Conservation (phyloP, 208 protist genomes). For the Wallacemonas collosoma region DNA sequence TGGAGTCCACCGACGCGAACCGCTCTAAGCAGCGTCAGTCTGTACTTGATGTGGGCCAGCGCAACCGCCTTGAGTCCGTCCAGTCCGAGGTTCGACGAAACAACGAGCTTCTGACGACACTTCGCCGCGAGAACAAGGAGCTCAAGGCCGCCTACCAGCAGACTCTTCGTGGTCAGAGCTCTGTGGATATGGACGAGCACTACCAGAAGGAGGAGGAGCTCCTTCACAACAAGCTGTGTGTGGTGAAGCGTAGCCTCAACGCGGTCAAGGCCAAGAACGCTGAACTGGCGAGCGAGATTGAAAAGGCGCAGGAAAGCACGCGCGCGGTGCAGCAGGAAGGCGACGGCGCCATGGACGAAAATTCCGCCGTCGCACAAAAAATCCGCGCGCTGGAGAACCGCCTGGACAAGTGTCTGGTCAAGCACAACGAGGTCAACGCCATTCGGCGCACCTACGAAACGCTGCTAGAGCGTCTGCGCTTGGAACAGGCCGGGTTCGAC, state of each 20-base stretch:
- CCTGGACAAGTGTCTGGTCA: conserved; percentile 97
- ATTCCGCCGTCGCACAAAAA: conserved; percentile 83
- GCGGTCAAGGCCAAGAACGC: conserved; percentile 79
- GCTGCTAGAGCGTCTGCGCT: conserved; percentile 92
- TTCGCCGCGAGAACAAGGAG: conserved; percentile 91
- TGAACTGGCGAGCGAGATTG: conserved; percentile 66
- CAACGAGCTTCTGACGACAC: conserved; percentile 77
- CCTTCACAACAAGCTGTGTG: conserved; percentile 80
- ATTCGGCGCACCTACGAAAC: conserved; percentile 96
- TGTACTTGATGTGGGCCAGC: conserved; percentile 85
- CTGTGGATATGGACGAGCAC: conserved; percentile 69
- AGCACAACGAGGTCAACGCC: conserved; percentile 95
- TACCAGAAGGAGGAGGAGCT: conserved; percentile 78
- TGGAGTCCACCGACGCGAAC: conserved; percentile 3
- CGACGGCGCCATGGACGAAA: conserved; percentile 59
- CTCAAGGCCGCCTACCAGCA: conserved; percentile 57
- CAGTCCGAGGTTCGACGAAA: conserved; percentile 85
- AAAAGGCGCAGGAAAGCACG: conserved; percentile 51
- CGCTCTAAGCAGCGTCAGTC: conserved; percentile 64
- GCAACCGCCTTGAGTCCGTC: conserved; percentile 82
- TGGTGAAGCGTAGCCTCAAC: conserved; percentile 86
- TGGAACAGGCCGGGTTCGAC: conserved; percentile 92
- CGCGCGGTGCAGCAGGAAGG: conserved; percentile 56
- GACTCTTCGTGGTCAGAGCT: conserved; percentile 56
- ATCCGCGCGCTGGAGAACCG: conserved; percentile 95